Conservation (phyloP, 352 stramenopile genomes). For the Discostella stelligera region DNA sequence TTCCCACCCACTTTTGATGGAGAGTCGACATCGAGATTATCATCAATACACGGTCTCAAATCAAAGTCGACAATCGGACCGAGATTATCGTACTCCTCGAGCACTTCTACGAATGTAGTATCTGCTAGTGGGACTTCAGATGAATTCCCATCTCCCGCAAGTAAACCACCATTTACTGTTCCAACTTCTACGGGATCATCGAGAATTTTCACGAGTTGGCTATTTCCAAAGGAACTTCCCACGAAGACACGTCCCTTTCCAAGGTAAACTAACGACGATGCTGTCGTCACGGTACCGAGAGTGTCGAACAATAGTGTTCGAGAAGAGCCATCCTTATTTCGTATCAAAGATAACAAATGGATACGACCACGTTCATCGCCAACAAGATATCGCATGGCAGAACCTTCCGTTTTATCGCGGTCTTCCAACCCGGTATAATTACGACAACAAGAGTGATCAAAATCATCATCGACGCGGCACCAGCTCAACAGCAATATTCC, state of each 20-base stretch:
- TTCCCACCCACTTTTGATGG: not conserved
- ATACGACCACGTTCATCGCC: constrained; percentile 71
- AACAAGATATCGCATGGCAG: constrained; percentile 60
- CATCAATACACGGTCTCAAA: constrained; percentile 66
- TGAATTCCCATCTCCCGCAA: constrained; percentile 79
- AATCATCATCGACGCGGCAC: constrained; percentile 40
- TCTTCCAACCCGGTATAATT: not conserved
- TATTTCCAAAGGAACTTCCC: constrained; percentile 92
- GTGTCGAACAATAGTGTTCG: constrained; percentile 88
- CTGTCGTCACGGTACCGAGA: constrained; percentile 88
- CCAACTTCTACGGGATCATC: constrained; percentile 59
- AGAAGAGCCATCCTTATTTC: constrained; percentile 44
- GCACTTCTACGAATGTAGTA: constrained; percentile 89
- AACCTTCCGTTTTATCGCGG: not conserved
- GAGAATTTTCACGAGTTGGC: constrained; percentile 92
- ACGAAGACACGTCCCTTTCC: constrained; percentile 95
- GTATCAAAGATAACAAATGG: constrained; percentile 67
- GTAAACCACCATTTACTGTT: constrained; percentile 48
- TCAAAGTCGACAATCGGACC: constrained; percentile 98
- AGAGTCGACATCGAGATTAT: not conserved
- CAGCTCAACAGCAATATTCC: constrained; percentile 52
- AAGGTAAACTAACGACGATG: constrained; percentile 89
- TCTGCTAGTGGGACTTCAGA: constrained; percentile 32
- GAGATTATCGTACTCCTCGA: constrained; percentile 97
- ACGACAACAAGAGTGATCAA: not conserved